Percentiles rank a stretch among this genome's conserved stretches.
These are phyloP conservation scores for Lactarius trivialis DNA, from an alignment of 768 basidiomycete genomes.

Conservation along the genomic window DNA sequence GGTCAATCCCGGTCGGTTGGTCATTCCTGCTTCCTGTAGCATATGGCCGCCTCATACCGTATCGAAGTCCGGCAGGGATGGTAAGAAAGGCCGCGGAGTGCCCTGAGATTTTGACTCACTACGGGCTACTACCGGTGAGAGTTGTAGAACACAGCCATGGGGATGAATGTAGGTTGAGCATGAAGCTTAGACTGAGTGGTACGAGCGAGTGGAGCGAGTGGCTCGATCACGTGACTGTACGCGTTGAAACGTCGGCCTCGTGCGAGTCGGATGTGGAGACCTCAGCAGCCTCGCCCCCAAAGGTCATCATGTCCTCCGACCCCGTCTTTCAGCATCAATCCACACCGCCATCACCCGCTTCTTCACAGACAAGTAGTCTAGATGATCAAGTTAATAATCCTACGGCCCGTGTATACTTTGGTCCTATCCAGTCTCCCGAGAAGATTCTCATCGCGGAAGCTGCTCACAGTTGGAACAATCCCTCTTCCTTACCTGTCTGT, in stretches of 20 bases:
- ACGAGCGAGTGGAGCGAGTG: not conserved
- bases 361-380: constrained; percentile 8
- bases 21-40: too few species aligned
- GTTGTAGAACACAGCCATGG: not conserved
- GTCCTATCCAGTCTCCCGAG: constrained; percentile 26
- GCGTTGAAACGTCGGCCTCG: constrained; percentile 17
- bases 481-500: constrained; percentile 10
- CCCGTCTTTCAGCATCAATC: constrained; percentile 5
- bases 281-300: not conserved
- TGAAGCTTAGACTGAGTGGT: not conserved
- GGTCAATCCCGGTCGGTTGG: not conserved
- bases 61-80: not conserved
- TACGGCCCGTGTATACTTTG: constrained; percentile 24
- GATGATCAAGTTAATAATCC: constrained; percentile 17
- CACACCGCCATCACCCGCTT: constrained; percentile 12
- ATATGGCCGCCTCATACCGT: not conserved
- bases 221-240: constrained; percentile 22
- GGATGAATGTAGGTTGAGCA: too few species aligned
- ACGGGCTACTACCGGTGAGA: not conserved
- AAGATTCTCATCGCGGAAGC: constrained; percentile 20
- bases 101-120: not conserved
- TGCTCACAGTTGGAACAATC: constrained; percentile 11
- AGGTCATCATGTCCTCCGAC: constrained; percentile 16
- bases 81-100: not conserved
- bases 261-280: not conserved